phyloP scores from a whole-genome alignment of 208 protist species.

The Trichomonas gallinae region DNA sequence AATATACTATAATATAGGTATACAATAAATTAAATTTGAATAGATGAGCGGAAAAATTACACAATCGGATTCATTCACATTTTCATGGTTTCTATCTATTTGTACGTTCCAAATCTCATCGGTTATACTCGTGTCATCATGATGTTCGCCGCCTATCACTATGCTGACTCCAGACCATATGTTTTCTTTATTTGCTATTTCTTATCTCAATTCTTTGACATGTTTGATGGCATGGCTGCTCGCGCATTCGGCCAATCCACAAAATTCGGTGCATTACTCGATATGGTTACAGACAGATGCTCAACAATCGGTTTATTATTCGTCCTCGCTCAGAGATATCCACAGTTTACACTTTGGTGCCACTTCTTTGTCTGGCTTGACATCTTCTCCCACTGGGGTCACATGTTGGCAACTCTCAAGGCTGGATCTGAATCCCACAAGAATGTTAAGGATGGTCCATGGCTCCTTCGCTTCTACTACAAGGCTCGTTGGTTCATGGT shows the following conservation, averaged over 20 bases:
- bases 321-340: background rate
- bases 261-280: slow-evolving; percentile 30
- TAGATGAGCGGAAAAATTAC: background rate
- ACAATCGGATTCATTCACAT: background rate
- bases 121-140: slow-evolving; percentile 23
- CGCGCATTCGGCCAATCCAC: slow-evolving; percentile 24
- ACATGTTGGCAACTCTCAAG: background rate
- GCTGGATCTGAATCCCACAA: background rate
- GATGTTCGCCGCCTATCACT: background rate
- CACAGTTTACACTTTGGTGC: background rate
- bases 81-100: background rate
- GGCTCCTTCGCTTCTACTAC: background rate
- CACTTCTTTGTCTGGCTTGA: background rate
- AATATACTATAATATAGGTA: no score
- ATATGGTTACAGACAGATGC: slow-evolving; percentile 32
- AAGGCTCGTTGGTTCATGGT: background rate
- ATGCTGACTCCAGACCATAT: background rate
- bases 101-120: slow-evolving; percentile 30
- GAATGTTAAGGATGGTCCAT: background rate
- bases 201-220: slow-evolving; percentile 29
- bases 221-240: slow-evolving; percentile 27
- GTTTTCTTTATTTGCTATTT: slow-evolving; percentile 3
- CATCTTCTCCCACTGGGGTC: background rate
- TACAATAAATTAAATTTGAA: background rate
- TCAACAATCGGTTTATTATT: slow-evolving; percentile 21